Conservation (phyloP, 352 stramenopile genomes). For the Vaucheria bursata region DNA sequence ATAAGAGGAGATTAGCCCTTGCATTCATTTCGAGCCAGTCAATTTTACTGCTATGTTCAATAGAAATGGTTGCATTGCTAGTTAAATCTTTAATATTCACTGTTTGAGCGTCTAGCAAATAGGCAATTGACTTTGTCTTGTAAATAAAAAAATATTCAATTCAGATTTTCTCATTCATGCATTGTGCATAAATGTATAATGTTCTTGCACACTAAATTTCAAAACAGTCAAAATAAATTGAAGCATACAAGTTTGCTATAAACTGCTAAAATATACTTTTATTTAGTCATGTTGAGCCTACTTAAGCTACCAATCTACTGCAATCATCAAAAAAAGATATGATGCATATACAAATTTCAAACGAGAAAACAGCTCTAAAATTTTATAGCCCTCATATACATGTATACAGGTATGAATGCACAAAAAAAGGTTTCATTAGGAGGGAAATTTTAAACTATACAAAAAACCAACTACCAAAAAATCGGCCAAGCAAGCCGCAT, state of each 20-base stretch:
- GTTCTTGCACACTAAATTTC: neutral
- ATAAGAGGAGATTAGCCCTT: conserved; percentile 75
- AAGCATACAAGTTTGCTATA: neutral
- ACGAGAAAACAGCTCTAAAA: too few species aligned
- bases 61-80: conserved; percentile 35
- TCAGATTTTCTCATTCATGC: neutral
- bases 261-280: conserved; percentile 1
- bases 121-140: conserved; percentile 86
- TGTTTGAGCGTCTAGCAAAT: conserved; percentile 79
- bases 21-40: conserved; percentile 89
- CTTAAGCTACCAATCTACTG: too few species aligned
- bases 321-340: too few species aligned
- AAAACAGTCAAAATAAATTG: neutral
- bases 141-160: conserved; percentile 13
- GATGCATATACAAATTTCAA: too few species aligned
- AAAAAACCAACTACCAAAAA: too few species aligned
- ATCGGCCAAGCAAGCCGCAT: too few species aligned
- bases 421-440: too few species aligned
- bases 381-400: too few species aligned
- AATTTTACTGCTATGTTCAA: conserved; percentile 75
- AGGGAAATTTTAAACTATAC: too few species aligned
- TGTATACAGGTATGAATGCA: too few species aligned
- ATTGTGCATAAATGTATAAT: neutral
- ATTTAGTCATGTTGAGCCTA: too few species aligned
- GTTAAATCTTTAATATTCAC: conserved; percentile 57